Evolutionary conservation across 169 alveolate genomes (phyloP).

Genomic region (Cyclospora cayetanensis): DNA sequence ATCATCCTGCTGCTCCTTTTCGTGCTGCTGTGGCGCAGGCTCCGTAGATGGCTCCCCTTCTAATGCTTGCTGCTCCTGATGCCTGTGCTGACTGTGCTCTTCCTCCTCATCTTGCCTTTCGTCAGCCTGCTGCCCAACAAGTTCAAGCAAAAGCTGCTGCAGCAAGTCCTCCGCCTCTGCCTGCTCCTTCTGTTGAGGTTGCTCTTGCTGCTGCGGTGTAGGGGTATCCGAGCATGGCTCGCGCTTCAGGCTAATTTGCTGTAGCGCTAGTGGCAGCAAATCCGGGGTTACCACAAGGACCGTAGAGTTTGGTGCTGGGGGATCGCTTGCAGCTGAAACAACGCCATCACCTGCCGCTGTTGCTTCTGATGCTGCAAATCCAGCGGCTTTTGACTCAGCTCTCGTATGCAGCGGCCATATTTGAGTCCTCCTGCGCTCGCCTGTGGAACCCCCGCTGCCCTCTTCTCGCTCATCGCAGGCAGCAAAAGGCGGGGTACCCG

Average conservation of each 20-base stretch:
- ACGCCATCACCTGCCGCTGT: background rate
- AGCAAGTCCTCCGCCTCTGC: background rate
- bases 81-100: background rate
- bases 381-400: background rate
- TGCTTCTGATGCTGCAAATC: background rate
- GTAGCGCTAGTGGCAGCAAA: background rate
- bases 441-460: background rate
- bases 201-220: background rate
- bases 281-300: background rate
- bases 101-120: background rate
- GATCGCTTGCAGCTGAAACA: background rate
- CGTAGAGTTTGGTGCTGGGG: background rate
- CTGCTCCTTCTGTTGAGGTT: conserved; percentile 11
- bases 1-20: background rate
- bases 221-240: background rate
- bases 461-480: background rate
- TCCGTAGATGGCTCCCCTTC: background rate
- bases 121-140: background rate
- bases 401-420: too few species aligned
- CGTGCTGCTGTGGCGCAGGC: background rate
- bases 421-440: too few species aligned
- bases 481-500: background rate
- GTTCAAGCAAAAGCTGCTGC: background rate
- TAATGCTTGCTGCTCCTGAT: background rate
- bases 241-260: background rate